A percentile compares a stretch with the other conserved stretches of the same genome.
Conservation (phyloP, 371 early-diverging fungal species). For the Saksenaea vasiformis region DNA sequence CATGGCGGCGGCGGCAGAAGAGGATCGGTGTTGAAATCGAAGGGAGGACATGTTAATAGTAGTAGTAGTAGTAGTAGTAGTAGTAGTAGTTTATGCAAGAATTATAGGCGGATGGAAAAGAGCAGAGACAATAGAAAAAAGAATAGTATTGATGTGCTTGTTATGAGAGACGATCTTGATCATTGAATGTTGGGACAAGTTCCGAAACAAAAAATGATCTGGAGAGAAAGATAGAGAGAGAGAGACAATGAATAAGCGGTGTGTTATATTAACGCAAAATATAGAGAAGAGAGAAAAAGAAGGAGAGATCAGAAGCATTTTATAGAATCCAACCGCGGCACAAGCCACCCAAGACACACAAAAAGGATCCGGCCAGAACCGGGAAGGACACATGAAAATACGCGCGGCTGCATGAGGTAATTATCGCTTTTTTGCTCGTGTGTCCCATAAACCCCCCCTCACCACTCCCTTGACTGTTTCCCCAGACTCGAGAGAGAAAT, state of each 20-base stretch:
- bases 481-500: not conserved
- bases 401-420: not conserved
- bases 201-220: constrained; percentile 3
- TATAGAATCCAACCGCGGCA: not conserved
- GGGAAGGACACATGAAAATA: constrained; percentile 4
- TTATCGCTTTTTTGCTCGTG: not conserved
- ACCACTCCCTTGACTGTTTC: not conserved
- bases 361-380: not conserved
- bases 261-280: too few species aligned
- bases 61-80: too few species aligned
- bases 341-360: not conserved
- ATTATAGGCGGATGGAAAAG: not conserved
- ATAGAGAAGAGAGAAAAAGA: not conserved
- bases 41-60: constrained; percentile 1
- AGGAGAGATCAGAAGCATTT: not conserved
- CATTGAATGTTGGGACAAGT: constrained; percentile 5
- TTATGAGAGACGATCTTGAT: constrained; percentile 1
- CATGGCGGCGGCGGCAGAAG: constrained; percentile 16
- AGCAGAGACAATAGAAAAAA: constrained; percentile 4
- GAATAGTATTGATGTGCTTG: constrained; percentile 3
- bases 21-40: not conserved
- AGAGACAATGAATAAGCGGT: not conserved
- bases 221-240: not conserved
- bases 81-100: constrained; percentile 2
- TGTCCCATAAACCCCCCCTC: not conserved